Evolutionary conservation across 495 filamentous ascomycete species (phyloP).

Genomic region (Xylaria flabelliformis): DNA sequence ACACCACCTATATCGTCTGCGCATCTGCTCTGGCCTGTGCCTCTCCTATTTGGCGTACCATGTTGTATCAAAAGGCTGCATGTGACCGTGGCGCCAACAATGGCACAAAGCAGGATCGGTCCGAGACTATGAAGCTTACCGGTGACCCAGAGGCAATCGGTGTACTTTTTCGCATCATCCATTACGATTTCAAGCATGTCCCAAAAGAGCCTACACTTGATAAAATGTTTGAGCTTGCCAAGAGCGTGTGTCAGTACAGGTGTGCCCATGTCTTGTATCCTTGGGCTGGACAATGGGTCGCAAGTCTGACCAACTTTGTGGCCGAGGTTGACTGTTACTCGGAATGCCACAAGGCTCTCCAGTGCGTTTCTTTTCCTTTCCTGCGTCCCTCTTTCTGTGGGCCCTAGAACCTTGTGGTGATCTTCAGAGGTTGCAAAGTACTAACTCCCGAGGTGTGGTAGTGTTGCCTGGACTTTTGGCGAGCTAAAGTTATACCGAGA

Average conservation of each 20-base stretch:
- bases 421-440: not conserved
- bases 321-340: not conserved
- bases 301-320: not conserved
- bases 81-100: not conserved
- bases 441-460: constrained; percentile 1
- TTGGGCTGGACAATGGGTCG: constrained; percentile 29
- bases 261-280: constrained; percentile 30
- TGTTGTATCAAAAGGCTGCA: not conserved
- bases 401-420: not conserved
- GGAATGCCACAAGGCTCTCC: constrained; percentile 28
- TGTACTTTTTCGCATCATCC: constrained; percentile 27
- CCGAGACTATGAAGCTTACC: not conserved
- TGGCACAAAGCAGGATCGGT: not conserved
- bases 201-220: constrained; percentile 16
- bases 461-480: constrained; percentile 29
- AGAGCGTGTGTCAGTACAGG: constrained; percentile 18
- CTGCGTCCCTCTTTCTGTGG: not conserved
- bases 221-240: constrained; percentile 25
- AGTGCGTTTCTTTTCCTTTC: constrained; percentile 2
- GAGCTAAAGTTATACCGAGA: constrained; percentile 29
- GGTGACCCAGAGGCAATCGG: constrained; percentile 21
- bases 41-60: constrained; percentile 26
- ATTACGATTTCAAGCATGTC: constrained; percentile 24
- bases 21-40: constrained; percentile 19
- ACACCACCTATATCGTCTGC: constrained; percentile 23